Evolutionary conservation across 495 filamentous ascomycete genomes (phyloP).

Genomic region (Parathielavia hyrcaniae): DNA sequence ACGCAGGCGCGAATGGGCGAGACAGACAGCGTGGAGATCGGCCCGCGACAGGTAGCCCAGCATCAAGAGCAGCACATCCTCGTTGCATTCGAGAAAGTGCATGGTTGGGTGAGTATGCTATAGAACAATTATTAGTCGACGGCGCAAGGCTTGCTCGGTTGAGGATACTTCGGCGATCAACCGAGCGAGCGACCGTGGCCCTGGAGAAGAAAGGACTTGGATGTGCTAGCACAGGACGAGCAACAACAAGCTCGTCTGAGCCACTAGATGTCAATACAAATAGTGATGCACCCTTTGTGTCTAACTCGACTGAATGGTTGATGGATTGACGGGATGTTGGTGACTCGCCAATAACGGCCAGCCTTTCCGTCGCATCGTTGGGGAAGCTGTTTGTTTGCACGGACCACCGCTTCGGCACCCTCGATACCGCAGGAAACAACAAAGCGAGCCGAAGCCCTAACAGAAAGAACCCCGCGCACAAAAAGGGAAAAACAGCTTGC

Average conservation of each 20-base stretch:
- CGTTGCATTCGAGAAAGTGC: not conserved
- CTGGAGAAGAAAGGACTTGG: no score
- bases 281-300: no score
- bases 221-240: no score
- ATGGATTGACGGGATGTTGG: not conserved
- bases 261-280: no score
- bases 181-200: no score
- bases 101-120: not conserved
- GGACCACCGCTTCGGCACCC: not conserved
- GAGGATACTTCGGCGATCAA: no score
- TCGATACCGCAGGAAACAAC: not conserved
- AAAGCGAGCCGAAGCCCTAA: constrained; percentile 18
- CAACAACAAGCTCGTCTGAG: no score
- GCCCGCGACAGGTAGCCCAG: not conserved
- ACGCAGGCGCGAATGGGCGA: not conserved
- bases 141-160: no score
- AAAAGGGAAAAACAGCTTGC: constrained; percentile 18
- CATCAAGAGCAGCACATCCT: not conserved
- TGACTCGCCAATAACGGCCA: not conserved
- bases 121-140: no score
- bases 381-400: not conserved
- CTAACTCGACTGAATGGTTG: no score
- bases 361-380: no score
- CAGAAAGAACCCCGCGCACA: constrained; percentile 16
- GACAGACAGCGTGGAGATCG: not conserved